Base-by-base conservation (phyloP, 140 eudicot genomes). In the Erigeron philadelphicus region DNA sequence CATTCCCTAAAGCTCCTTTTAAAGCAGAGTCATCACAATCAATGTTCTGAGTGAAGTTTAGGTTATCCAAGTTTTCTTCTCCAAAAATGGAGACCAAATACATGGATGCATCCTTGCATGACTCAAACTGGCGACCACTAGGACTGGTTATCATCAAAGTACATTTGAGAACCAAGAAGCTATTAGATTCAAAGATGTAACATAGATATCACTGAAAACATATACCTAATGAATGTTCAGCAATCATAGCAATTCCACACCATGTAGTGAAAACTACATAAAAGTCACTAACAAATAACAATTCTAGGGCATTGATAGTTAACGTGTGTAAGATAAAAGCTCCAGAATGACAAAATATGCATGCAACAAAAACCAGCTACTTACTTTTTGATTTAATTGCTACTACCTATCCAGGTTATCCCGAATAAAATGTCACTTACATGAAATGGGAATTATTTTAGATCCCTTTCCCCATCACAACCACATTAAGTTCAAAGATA, bases 91-190 rank as follows among this genome's bases (percentile, higher is more conserved):
- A 88, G 46, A 86, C 82, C 86, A 92, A 78, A 82, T 88, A 92
- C 60, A 80, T 58, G 38, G 97, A 84, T 63, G 84, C 83, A 56
- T 84, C 98, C 78, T 88, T 88, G 84, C 92, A 92, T 52, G 96
- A 80, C 50, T 67, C 83, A 64, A 92, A 92, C 66, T 88, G 86
- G 63, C 81, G 84, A 61, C 96, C 98, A 79, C 81, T 77, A 74
- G 98, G 98, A 76, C 98, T 92, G 89, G 35, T 76, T 15, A 77
- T 68, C 80, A 77, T 13, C 76, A 54, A 72, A 75, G 57, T 56
- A 18, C 61, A 70, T 64, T 59, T 43, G 41, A 76, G 10, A 65
- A 52, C 40, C 62, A 64, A 18, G 23, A 7, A 59, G 45, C 42
- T 59, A 78, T 64, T 31, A 63, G 40, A 45, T 18, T 42, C 58